Evolutionary conservation across 106 monocot genomes (phyloP).

Genomic region (Acanthochlamys bracteata): DNA sequence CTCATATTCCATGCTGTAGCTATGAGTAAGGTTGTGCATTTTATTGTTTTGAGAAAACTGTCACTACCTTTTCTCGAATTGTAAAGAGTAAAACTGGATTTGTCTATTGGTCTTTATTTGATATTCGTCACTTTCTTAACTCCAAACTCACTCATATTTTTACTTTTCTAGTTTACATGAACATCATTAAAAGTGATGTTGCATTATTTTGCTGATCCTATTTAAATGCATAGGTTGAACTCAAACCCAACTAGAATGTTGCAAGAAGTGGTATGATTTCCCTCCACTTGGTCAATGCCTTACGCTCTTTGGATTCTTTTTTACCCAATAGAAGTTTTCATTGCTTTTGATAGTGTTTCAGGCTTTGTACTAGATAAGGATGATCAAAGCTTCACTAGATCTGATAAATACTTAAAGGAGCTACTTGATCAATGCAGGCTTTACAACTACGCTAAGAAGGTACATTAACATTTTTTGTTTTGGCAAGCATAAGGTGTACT

Average conservation of each 20-base stretch:
- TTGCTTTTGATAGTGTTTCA: slow-evolving; percentile 11
- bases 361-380: slow-evolving; percentile 96
- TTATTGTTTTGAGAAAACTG: too few relatives aligned
- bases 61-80: too few relatives aligned
- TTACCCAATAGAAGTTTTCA: background rate
- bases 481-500: background rate
- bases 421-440: slow-evolving; percentile 77
- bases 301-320: background rate
- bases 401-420: slow-evolving; percentile 74
- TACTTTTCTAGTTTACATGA: too few relatives aligned
- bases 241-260: slow-evolving; percentile 83
- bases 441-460: slow-evolving; percentile 57
- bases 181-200: too few relatives aligned
- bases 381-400: slow-evolving; percentile 87
- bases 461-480: slow-evolving; percentile 1
- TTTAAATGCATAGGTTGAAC: slow-evolving; percentile 44
- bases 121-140: too few relatives aligned
- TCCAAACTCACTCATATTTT: too few relatives aligned
- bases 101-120: background rate
- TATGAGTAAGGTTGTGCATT: too few relatives aligned
- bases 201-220: background rate
- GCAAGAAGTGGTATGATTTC: slow-evolving; percentile 47
- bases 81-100: background rate
- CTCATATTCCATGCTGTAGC: too few relatives aligned
- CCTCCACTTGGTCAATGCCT: background rate